phyloP scores from a whole-genome alignment of 2,329 filamentous ascomycete species.

The Cercospora sojina region DNA sequence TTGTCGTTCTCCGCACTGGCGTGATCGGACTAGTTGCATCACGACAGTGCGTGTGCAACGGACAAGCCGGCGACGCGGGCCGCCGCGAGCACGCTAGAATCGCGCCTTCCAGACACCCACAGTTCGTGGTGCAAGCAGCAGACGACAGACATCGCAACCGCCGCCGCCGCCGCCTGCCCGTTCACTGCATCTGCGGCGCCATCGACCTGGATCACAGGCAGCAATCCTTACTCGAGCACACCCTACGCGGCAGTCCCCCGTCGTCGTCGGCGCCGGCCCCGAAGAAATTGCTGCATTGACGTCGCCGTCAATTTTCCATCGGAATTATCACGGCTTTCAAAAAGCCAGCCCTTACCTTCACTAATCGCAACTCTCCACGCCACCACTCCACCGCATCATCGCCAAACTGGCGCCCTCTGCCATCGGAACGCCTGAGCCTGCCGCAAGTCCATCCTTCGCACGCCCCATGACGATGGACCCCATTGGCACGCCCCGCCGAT shows the following conservation, averaged over 20 bases:
- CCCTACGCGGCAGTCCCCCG: neutral
- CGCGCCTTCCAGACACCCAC: neutral
- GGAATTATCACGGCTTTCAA: slow-evolving; percentile 7
- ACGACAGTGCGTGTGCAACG: neutral
- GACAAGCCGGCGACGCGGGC: neutral
- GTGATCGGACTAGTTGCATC: neutral
- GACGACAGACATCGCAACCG: neutral
- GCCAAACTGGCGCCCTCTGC: slow-evolving; percentile 17
- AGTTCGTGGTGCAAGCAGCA: neutral
- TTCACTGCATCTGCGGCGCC: neutral
- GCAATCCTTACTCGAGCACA: neutral
- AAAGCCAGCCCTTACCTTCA: slow-evolving; percentile 4
- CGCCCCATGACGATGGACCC: slow-evolving; percentile 20
- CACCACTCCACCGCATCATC: slow-evolving; percentile 8
- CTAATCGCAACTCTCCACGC: slow-evolving; percentile 8
- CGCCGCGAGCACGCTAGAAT: neutral
- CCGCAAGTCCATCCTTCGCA: slow-evolving; percentile 11
- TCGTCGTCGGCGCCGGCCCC: neutral
- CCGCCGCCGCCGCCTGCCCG: neutral
- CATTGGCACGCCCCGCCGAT: slow-evolving; percentile 28
- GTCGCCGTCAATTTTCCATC: slow-evolving; percentile 11
- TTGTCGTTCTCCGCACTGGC: slow-evolving; percentile 1
- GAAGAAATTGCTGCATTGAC: slow-evolving; percentile 4
- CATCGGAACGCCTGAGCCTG: slow-evolving; percentile 20
- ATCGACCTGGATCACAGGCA: neutral